Evolutionary conservation across 768 basidiomycete species (phyloP).

Genomic region (Naganishia kalamii): DNA sequence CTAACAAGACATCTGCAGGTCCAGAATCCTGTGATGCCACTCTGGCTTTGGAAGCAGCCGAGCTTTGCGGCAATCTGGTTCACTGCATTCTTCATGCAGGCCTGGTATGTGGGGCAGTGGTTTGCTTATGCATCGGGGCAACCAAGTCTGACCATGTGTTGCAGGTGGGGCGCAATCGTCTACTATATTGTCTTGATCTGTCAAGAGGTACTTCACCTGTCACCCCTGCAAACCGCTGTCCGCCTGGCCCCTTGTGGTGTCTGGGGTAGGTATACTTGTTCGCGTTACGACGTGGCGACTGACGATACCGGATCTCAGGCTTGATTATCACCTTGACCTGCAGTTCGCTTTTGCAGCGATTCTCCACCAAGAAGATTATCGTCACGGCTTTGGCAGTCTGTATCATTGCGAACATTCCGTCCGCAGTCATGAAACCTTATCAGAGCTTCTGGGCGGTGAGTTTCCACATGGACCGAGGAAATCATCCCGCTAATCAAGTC

Average conservation of each 20-base stretch:
- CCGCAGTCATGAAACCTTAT: slow-evolving; percentile 15
- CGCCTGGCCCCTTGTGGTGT: slow-evolving; percentile 22
- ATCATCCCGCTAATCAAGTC: background rate
- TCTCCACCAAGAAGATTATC: slow-evolving; percentile 20
- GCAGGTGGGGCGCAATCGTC: background rate
- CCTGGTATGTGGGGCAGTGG: slow-evolving; percentile 13
- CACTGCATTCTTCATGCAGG: slow-evolving; percentile 26
- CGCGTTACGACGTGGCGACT: background rate
- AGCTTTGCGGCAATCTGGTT: slow-evolving; percentile 27
- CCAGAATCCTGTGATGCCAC: slow-evolving; percentile 26
- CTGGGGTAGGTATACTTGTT: background rate
- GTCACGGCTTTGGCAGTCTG: slow-evolving; percentile 17
- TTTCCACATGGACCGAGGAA: background rate
- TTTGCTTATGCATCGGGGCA: too few relatives aligned
- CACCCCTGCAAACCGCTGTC: slow-evolving; percentile 10
- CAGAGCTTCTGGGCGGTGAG: slow-evolving; percentile 24
- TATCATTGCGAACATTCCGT: slow-evolving; percentile 20
- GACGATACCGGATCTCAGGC: background rate
- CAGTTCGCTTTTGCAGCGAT: background rate
- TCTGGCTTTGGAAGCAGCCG: slow-evolving; percentile 18
- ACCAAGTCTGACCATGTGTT: background rate
- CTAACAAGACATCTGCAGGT: background rate
- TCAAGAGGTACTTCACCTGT: slow-evolving; percentile 17
- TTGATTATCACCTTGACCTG: background rate
- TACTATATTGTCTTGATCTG: slow-evolving; percentile 10